phyloP scores from a whole-genome alignment of 2,329 filamentous ascomycete species.

The Sphaerulina musiva region DNA sequence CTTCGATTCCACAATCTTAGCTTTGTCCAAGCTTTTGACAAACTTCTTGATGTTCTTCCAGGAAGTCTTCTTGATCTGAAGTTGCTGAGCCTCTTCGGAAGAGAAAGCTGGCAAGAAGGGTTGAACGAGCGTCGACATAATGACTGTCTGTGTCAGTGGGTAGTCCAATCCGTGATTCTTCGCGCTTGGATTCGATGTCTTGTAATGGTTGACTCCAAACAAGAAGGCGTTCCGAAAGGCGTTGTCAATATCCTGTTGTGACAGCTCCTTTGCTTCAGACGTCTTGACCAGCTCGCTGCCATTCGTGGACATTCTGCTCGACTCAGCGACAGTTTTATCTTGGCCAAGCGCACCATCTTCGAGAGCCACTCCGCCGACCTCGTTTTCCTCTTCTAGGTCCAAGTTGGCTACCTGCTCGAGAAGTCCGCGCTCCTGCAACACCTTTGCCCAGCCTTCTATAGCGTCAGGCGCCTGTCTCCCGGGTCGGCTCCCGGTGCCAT shows the following conservation, averaged over 20 bases:
- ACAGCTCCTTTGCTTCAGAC: conserved; percentile 37
- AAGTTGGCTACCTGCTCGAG: conserved; percentile 39
- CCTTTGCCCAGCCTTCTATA: conserved; percentile 47
- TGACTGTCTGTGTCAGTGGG: conserved; percentile 56
- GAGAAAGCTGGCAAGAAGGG: conserved; percentile 58
- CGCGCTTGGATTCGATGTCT: conserved; percentile 47
- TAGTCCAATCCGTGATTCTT: conserved; percentile 53
- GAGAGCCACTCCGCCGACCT: conserved; percentile 44
- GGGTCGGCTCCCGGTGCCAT: conserved; percentile 50
- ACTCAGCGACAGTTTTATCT: conserved; percentile 16
- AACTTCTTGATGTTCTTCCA: conserved; percentile 67
- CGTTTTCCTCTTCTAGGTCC: conserved; percentile 40
- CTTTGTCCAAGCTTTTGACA: conserved; percentile 61
- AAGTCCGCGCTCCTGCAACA: conserved; percentile 32
- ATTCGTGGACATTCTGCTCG: conserved; percentile 8
- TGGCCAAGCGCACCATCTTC: conserved; percentile 14
- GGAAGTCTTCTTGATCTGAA: conserved; percentile 63
- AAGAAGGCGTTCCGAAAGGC: conserved; percentile 60
- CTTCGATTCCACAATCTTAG: conserved; percentile 56
- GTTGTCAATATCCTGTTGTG: conserved; percentile 59
- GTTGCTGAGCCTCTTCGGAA: conserved; percentile 49
- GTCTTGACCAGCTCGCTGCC: conserved; percentile 16
- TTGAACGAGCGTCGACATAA: conserved; percentile 59
- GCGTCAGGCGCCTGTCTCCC: conserved; percentile 49
- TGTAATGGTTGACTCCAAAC: conserved; percentile 56